Conservation (phyloP, 768 basidiomycete species). For the Termitomyces sp. region DNA sequence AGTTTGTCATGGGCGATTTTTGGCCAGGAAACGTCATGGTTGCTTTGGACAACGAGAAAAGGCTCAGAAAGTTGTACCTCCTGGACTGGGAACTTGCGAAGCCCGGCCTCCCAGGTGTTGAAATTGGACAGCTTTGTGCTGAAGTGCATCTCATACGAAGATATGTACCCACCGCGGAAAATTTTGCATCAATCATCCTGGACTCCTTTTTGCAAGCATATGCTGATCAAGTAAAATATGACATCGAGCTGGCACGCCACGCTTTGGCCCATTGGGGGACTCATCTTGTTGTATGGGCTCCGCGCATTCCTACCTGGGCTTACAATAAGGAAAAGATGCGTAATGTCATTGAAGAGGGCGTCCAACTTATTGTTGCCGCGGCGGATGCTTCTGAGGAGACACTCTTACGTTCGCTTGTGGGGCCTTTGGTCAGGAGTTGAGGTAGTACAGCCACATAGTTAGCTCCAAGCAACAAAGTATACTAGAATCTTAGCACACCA, state of each 20-base stretch:
- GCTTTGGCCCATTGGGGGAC: slow-evolving; percentile 51
- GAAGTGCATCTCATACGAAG: slow-evolving; percentile 52
- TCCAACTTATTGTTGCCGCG: slow-evolving; percentile 40
- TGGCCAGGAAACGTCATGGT: slow-evolving; percentile 72
- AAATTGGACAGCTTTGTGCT: slow-evolving; percentile 64
- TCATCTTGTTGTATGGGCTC: slow-evolving; percentile 53
- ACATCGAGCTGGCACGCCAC: slow-evolving; percentile 29
- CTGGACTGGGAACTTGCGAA: slow-evolving; percentile 69
- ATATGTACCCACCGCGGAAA: slow-evolving; percentile 42
- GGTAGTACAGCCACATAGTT: too few species aligned
- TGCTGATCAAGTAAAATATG: slow-evolving; percentile 24
- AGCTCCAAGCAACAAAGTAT: background rate
- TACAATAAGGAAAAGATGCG: slow-evolving; percentile 43
- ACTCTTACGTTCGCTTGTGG: slow-evolving; percentile 29
- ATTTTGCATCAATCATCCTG: slow-evolving; percentile 36
- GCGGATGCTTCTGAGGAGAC: slow-evolving; percentile 24
- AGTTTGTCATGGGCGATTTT: slow-evolving; percentile 67
- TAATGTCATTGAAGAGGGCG: slow-evolving; percentile 49
- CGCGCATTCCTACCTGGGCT: slow-evolving; percentile 48
- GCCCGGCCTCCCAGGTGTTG: slow-evolving; percentile 54
- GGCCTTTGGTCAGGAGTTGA: slow-evolving; percentile 9
- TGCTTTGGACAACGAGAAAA: slow-evolving; percentile 29
- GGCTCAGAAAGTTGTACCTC: slow-evolving; percentile 42
- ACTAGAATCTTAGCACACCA: background rate
- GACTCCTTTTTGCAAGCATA: slow-evolving; percentile 49